Evolutionary conservation across 2,329 filamentous ascomycete genomes (phyloP), one percentile per base, ranked within the genome.

Genomic region (Pestalotiopsis sp.): DNA sequence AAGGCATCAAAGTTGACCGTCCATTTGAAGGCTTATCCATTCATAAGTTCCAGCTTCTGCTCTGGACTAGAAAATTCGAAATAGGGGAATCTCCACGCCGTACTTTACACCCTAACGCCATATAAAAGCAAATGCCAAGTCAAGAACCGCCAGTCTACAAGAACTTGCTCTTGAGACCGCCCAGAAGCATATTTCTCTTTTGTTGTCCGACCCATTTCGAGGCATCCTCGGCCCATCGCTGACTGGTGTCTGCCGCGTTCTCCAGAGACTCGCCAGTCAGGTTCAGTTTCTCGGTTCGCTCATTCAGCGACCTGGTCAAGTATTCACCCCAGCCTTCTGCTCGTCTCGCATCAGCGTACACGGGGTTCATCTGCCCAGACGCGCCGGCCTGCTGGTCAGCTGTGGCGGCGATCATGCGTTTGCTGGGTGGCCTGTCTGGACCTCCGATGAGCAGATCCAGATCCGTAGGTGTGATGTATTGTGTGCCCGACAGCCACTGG

Each of bases 401-500:
- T 45, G 92, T 88, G 64, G 96, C 94, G 1, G 91, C 92, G 62
- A 96, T 79, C 93, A 97, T 97, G 45, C 92, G 90, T 81, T 97
- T 97, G 69, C 93, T 96, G 1, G 94, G 91, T 3, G 95, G 96
- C 2, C 96, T 89, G 75, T 96, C 92, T 1, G 94, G 91, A 0
- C 95, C 95, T 64, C 95, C 94, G 69, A 99, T 96, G 1, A 99
- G 84, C 2, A 97, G 81, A 76, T 98, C 96, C 76, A 99, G 90
- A 75, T 99, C 96, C 2, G 91, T 86, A 0, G 93, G 92, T 1
- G 93, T 94, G 60, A 99, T 88, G 74, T 97, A 92, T 79, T 98
- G 95, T 1, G 95, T 98, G 3, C 96, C 96, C 0, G 94, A 92
- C 65, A 99, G 94, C 96, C 96, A 99, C 81, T 98, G 94, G 49